Base-by-base conservation (phyloP, 306 rosid genomes). In the Sicyos baderoa region DNA sequence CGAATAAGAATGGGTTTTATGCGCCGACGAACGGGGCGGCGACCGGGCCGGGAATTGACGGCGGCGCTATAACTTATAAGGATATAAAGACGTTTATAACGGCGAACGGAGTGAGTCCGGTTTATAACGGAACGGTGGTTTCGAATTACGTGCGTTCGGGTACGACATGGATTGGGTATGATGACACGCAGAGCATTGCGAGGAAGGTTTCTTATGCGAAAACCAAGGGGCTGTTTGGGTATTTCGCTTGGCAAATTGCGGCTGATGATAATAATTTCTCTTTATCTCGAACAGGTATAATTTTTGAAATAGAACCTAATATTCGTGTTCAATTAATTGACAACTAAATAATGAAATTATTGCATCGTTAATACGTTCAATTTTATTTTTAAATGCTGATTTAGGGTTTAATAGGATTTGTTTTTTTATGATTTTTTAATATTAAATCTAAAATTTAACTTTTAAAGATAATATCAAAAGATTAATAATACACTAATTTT, bases 161-260 rank as follows among this genome's bases (percentile, higher is more conserved):
- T 19, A 19, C 49, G 23, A 50, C 52, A 0, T 73, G 76, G 76
- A 73, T 73, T 18, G 76, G 76, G 19, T 73, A 73, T 9, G 76
- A 73, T 4, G 76, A 62, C 62, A 61, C 15, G 3, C 47, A 62
- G 37, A 73, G 76, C 1, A 12, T 73, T 27, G 42, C 51, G 4
- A 15, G 23, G 18, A 73, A 60, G 69, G 71, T 73, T 73, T 18
- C 23, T 2, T 73, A 73, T 19, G 62, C 63, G 0, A 73, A 73
- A 37, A 7, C 4, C 5, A 73, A 21, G 19, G 54, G 76, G 12
- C 23, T 72, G 70, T 47, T 9, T 15, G 76, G 76, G 17, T 72
- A 72, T 6, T 73, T 73, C 35, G 76, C 71, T 50, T 73, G 76
- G 76, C 45, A 62, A 11, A 53, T 51, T 17, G 61, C n/a, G 6